A percentile compares a stretch with the other conserved stretches of the same genome.
These are phyloP conservation scores for Pythium diclinum DNA, from an alignment of 352 stramenopile species.

Conservation along the genomic window DNA sequence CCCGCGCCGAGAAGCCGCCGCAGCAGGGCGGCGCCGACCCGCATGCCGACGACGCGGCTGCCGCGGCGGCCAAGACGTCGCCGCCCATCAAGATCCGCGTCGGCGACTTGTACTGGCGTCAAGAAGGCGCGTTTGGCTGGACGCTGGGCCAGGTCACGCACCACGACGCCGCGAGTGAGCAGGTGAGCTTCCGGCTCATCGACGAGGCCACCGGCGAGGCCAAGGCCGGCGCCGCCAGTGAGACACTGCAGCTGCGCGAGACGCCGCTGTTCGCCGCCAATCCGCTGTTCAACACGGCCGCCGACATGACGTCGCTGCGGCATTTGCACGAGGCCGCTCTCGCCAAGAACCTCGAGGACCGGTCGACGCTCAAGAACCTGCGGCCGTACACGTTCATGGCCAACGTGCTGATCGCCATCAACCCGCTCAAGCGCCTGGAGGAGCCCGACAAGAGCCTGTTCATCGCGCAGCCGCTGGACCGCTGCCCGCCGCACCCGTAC, in stretches of 20 bases:
- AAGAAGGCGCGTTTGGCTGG: constrained; percentile 63
- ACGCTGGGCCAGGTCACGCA: constrained; percentile 63
- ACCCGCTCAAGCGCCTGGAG: constrained; percentile 70
- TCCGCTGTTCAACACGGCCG: constrained; percentile 63
- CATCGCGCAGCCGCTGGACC: constrained; percentile 59
- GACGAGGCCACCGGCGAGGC: constrained; percentile 65
- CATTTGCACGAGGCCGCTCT: constrained; percentile 83
- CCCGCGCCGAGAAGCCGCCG: constrained; percentile 1
- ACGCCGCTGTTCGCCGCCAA: constrained; percentile 68
- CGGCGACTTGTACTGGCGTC: constrained; percentile 81
- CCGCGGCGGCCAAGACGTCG: constrained; percentile 7
- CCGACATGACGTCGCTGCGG: constrained; percentile 80
- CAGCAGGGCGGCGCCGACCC: neutral
- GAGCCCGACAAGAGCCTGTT: constrained; percentile 75
- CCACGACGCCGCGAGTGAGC: constrained; percentile 35
- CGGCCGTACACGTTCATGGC: constrained; percentile 87
- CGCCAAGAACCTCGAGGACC: constrained; percentile 87
- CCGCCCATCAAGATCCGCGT: constrained; percentile 38
- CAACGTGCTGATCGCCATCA: constrained; percentile 85
- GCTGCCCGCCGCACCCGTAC: constrained; percentile 77
- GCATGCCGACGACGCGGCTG: constrained; percentile 3
- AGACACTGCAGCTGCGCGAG: constrained; percentile 41
- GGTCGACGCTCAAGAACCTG: constrained; percentile 65
- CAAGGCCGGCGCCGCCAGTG: constrained; percentile 21
- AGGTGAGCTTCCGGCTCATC: constrained; percentile 47